Percentiles rank a stretch among this genome's conserved stretches.
phyloP scores from a whole-genome alignment of 2,329 filamentous ascomycete species.

The Fusarium newnesense region DNA sequence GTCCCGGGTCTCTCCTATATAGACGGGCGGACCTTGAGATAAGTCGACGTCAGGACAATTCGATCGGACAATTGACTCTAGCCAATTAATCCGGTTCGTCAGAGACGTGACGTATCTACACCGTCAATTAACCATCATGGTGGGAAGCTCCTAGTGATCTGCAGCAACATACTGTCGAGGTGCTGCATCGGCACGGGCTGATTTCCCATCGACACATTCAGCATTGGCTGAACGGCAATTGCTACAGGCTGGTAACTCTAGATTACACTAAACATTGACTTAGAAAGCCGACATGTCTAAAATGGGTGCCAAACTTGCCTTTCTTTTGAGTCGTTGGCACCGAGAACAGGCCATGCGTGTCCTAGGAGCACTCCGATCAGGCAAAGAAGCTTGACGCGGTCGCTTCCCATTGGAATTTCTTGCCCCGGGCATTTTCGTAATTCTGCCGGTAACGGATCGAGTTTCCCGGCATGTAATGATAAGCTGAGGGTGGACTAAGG shows the following conservation, averaged over 20 bases:
- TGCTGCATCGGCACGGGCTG: constrained; percentile 51
- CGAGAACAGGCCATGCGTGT: constrained; percentile 46
- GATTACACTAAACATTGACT: constrained; percentile 54
- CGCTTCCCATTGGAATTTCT: not conserved
- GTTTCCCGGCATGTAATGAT: not conserved
- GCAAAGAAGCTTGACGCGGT: not conserved
- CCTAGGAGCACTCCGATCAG: not conserved
- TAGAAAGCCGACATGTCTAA: not conserved
- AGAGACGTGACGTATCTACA: constrained; percentile 49
- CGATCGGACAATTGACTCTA: constrained; percentile 56
- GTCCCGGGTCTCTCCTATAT: constrained; percentile 25
- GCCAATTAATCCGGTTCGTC: constrained; percentile 56
- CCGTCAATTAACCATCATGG: not conserved
- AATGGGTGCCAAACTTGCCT: constrained; percentile 44
- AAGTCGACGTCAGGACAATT: constrained; percentile 57
- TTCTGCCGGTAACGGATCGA: not conserved
- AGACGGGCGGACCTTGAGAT: constrained; percentile 28
- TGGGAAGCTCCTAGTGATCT: fast-evolving
- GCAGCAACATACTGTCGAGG: constrained; percentile 52
- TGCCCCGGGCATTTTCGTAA: constrained; percentile 22
- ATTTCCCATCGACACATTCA: constrained; percentile 57
- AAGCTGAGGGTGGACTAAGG: too few relatives aligned
- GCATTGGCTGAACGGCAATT: constrained; percentile 56
- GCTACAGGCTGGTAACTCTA: constrained; percentile 53
- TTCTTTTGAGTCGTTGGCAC: constrained; percentile 62